Evolutionary conservation across 2,329 filamentous ascomycete species (phyloP), one percentile per base, ranked within the genome.

Genomic region (Atkinsonella texensis): DNA sequence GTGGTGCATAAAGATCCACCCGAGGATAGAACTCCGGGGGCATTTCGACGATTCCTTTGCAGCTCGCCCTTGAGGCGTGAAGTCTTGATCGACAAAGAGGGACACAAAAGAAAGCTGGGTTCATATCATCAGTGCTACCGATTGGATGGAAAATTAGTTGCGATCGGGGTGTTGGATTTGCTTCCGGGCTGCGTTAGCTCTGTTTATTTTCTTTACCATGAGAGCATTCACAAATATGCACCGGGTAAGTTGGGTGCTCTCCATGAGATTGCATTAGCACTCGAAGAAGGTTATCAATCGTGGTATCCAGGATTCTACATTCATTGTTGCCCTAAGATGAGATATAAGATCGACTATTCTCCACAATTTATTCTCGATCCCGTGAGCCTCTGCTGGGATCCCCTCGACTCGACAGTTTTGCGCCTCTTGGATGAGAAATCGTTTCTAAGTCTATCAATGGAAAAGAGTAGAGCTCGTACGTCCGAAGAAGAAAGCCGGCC

Each of bases 221-320:
- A 84, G 60, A 85, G 85, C 56, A 80, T 89, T 50, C 80, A 85
- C 58, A 73, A 75, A 52, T 83, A 79, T 68, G 76, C 76, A 23
- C 84, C 87, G 32, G 87, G 87, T 1, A 93, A 91, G 65, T 67
- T 91, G 5, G 83, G 84, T 38, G 87, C 87, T 1, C 64, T 91
- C 55, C 72, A 83, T 55, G 87, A 93, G 65, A 85, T 87, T 54
- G 73, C 81, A 0, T 65, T 93, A 31, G 84, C 87, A 0, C 68
- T 75, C 2, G 86, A 91, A 60, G 73, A 72, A 6, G 83, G 79
- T 0, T 89, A 90, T 59, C 70, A 76, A 43, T 89, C 80, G 73
- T 93, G 88, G 77, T 93, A 91, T 67, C 84, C 76, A 6, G 83
- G 87, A 6, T 91, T 82, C 65, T 93, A 91, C 60, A 91, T 93